Base-by-base conservation (phyloP, 139 green algal species). In the Volvox africanus region DNA sequence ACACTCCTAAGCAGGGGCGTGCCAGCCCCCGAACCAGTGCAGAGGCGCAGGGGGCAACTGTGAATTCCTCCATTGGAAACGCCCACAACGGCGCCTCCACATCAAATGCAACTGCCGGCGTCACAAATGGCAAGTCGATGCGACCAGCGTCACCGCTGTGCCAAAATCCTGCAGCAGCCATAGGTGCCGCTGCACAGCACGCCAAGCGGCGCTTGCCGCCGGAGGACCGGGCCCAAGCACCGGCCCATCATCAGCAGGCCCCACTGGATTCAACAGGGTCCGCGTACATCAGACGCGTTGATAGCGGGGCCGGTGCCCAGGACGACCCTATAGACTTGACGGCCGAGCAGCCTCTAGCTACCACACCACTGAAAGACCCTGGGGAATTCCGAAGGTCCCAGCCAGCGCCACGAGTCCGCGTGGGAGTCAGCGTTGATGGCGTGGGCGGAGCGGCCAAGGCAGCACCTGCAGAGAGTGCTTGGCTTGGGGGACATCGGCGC, bases 241-340 rank as follows among this genome's bases (percentile, higher is more conserved):
- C 44, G 44, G 44, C 44, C 5, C 44, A 55, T 14, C 44, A 55
- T 55, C 44, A 55, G 44, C 44, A 55, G 44, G 5, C 44, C 44
- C 5, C 44, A 55, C 5, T 55, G 44, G 5, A 55, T 55, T 5
- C 44, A 55, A 9, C 44, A 55, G 44, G 44, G 44, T 55, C 44
- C 44, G 44, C 5, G 5, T 55, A 55, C 9, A 55, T 55, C 44
- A 55, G 44, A 55, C 44, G 44, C 9, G 44, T 13, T 44, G 68
- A 33, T 26, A 65, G 16, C 24, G 67, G 67, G 0, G 36, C 61
- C 19, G 83, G n/a, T 3, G 68, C 0, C 0, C 67, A 88, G 13
- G 85, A 89, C 12, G 85, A 89, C n/a, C 44, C 71, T 18, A 89
- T 89, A n/a, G 85, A 89, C n/a, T 71, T 89, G 37, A 89, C 85